A percentile compares a stretch with the other conserved stretches of the same genome.
Conservation (phyloP, 331 rosid genomes). For the Rhamnella rubrinervis region DNA sequence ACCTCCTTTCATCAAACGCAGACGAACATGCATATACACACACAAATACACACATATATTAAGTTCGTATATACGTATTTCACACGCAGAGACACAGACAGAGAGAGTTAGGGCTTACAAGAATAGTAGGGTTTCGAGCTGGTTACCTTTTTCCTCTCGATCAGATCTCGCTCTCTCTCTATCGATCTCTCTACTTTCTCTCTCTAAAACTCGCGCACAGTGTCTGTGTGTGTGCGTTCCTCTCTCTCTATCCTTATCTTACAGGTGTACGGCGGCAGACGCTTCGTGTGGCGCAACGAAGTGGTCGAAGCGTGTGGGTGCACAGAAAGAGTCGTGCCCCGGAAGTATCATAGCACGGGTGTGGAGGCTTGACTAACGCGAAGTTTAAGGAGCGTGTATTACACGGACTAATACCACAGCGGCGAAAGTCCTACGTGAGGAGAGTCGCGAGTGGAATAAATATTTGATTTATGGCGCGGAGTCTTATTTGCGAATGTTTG, state of each 20-base stretch:
- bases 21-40: background rate
- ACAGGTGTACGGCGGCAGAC: slow-evolving; percentile 70
- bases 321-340: slow-evolving; percentile 36
- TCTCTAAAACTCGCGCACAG: slow-evolving; percentile 45
- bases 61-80: background rate
- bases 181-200: slow-evolving; percentile 54
- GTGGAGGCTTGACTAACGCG: slow-evolving; percentile 28
- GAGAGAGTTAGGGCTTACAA: slow-evolving; percentile 29
- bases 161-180: slow-evolving; percentile 55
- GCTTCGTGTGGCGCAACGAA: slow-evolving; percentile 36
- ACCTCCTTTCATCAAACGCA: slow-evolving; percentile 15
- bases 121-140: slow-evolving; percentile 38
- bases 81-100: slow-evolving; percentile 1
- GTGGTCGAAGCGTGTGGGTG: slow-evolving; percentile 49
- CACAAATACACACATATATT: background rate
- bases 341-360: slow-evolving; percentile 32
- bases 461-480: slow-evolving; percentile 35
- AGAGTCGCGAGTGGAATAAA: background rate
- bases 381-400: fast-evolving
- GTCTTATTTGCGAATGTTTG: slow-evolving; percentile 30
- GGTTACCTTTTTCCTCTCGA: slow-evolving; percentile 36
- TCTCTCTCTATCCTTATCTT: slow-evolving; percentile 47
- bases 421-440: background rate
- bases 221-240: slow-evolving; percentile 9
- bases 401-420: slow-evolving; percentile 23